phyloP scores from a whole-genome alignment of 2,329 filamentous ascomycete species.

The Arthrobotrys pseudoclavata region DNA sequence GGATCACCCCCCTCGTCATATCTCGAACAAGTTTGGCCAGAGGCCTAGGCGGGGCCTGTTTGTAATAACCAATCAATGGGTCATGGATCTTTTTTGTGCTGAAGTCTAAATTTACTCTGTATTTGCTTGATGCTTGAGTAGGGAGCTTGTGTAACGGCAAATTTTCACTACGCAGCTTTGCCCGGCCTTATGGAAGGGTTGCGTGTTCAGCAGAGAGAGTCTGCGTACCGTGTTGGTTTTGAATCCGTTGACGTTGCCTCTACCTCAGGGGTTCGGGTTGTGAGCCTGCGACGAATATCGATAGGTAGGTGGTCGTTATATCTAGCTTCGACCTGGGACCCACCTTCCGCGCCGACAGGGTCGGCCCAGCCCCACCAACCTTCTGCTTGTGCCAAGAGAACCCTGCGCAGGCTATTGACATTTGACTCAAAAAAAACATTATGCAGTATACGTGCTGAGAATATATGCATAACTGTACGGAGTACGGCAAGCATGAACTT shows the following conservation, averaged over 20 bases:
- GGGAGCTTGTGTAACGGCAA: conserved; percentile 14
- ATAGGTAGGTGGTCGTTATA: neutral
- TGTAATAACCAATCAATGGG: conserved; percentile 15
- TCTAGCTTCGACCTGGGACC: neutral
- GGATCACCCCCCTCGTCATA: conserved; percentile 17
- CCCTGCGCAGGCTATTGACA: neutral
- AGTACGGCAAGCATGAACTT: neutral
- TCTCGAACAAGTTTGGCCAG: conserved; percentile 18
- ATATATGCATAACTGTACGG: neutral
- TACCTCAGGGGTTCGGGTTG: neutral
- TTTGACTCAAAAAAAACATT: neutral
- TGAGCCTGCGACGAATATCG: neutral
- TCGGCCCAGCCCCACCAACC: neutral
- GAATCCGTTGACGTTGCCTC: too few relatives aligned
- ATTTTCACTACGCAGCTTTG: conserved; percentile 1
- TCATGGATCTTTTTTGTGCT: conserved; percentile 1
- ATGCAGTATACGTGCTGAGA: neutral
- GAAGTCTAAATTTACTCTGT: neutral
- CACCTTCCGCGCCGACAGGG: neutral
- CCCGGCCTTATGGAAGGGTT: neutral
- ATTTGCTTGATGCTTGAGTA: neutral
- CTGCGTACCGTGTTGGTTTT: neutral
- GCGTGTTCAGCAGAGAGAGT: neutral
- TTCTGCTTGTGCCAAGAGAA: neutral
- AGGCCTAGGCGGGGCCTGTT: conserved; percentile 17